Evolutionary conservation across 1,284 basidiomycete species (phyloP).

Genomic region (Laetiporus sulphureus): DNA sequence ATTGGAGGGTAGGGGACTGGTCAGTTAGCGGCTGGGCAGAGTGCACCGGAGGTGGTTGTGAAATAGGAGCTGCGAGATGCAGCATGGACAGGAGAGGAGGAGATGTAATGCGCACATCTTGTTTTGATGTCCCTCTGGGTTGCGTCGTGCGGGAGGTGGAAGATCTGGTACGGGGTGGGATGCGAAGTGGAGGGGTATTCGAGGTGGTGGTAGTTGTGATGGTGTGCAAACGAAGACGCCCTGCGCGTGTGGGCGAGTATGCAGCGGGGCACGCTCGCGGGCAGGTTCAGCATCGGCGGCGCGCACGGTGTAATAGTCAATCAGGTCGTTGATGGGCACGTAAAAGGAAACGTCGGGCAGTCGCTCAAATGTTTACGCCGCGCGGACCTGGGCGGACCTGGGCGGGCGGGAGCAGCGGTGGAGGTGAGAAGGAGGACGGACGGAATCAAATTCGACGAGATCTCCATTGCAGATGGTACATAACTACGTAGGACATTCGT

Average conservation of each 20-base stretch:
- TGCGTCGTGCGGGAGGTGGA: constrained; percentile 39
- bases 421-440: no score
- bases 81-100: background rate
- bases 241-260: constrained; percentile 3
- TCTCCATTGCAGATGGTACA: no score
- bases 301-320: no score
- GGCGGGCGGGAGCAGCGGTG: no score
- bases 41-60: background rate
- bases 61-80: background rate
- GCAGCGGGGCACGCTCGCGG: no score
- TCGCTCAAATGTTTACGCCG: no score
- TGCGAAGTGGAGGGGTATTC: constrained; percentile 35
- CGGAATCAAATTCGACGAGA: no score
- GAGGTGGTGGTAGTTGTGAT: constrained; percentile 25
- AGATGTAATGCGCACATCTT: constrained; percentile 39
- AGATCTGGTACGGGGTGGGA: constrained; percentile 46
- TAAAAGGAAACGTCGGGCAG: no score
- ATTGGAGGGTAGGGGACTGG: background rate
- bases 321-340: no score
- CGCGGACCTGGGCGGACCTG: no score
- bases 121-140: constrained; percentile 40
- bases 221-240: constrained; percentile 4
- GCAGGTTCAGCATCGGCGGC: no score
- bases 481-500: no score
- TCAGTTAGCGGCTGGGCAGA: background rate